phyloP scores from a whole-genome alignment of 2,329 filamentous ascomycete species.

The Stachybotrys elegans region DNA sequence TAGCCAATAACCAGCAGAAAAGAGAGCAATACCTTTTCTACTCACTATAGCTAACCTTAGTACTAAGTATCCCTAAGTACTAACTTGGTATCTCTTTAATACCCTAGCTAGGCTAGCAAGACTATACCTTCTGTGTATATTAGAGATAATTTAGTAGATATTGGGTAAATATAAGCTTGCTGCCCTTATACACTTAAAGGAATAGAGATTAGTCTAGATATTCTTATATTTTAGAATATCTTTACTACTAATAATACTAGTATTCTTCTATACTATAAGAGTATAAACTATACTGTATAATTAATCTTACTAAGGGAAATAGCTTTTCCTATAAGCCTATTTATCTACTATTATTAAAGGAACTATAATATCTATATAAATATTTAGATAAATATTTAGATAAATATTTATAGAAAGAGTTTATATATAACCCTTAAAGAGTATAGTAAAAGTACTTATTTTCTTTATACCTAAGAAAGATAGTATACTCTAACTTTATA shows the following conservation, averaged over 20 bases:
- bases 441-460: constrained; percentile 1
- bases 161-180: too few species aligned
- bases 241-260: constrained; percentile 2
- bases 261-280: background rate
- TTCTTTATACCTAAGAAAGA: constrained; percentile 9
- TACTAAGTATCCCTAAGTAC: background rate
- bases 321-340: constrained; percentile 3
- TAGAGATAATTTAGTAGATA: too few species aligned
- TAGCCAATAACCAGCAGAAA: too few species aligned
- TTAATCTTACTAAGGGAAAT: constrained; percentile 4
- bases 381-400: constrained; percentile 7
- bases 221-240: background rate
- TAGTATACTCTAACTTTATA: constrained; percentile 8
- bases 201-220: too few species aligned
- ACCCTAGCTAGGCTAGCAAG: background rate
- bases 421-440: constrained; percentile 6
- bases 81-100: background rate
- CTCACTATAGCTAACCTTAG: too few species aligned
- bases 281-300: constrained; percentile 5
- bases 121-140: background rate
- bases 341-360: constrained; percentile 5
- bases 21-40: too few species aligned
- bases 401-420: too few species aligned
- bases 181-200: too few species aligned
- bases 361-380: constrained; percentile 6